Evolutionary conservation across 495 filamentous ascomycete genomes (phyloP).

Genomic region (Astrothelium macrocarpum): DNA sequence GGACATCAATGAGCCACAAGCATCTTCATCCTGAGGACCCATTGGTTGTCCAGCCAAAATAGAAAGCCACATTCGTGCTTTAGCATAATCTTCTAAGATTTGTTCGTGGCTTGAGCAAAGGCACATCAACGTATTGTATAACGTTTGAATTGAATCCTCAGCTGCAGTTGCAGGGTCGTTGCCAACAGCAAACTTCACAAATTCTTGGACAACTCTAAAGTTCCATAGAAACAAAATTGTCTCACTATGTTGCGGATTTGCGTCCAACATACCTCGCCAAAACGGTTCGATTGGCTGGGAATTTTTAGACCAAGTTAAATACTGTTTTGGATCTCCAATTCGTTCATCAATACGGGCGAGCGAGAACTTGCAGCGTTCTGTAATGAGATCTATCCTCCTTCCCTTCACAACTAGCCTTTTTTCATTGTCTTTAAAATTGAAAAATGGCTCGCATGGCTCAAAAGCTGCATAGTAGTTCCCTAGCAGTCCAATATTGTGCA

Average conservation of each 20-base stretch:
- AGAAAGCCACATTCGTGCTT: background rate
- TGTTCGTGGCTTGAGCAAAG: background rate
- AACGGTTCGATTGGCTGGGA: background rate
- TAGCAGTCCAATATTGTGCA: background rate
- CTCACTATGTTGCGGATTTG: background rate
- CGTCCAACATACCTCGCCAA: background rate
- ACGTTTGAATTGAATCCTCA: background rate
- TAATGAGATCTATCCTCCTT: background rate
- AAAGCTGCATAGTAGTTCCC: background rate
- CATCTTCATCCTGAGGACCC: background rate
- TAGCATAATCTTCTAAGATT: background rate
- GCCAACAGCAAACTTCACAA: background rate
- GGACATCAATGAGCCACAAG: background rate
- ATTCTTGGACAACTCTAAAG: background rate
- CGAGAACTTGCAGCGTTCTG: background rate
- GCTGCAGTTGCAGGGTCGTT: background rate
- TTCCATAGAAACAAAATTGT: background rate
- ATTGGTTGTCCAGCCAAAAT: background rate
- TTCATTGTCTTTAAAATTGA: background rate
- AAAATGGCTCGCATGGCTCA: background rate
- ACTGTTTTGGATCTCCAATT: background rate
- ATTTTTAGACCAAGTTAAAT: background rate
- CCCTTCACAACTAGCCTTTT: background rate
- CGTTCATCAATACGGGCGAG: background rate
- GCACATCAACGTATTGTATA: background rate